Evolutionary conservation across 805 yeast genomes (phyloP).

Genomic region (Millerago galiae): DNA sequence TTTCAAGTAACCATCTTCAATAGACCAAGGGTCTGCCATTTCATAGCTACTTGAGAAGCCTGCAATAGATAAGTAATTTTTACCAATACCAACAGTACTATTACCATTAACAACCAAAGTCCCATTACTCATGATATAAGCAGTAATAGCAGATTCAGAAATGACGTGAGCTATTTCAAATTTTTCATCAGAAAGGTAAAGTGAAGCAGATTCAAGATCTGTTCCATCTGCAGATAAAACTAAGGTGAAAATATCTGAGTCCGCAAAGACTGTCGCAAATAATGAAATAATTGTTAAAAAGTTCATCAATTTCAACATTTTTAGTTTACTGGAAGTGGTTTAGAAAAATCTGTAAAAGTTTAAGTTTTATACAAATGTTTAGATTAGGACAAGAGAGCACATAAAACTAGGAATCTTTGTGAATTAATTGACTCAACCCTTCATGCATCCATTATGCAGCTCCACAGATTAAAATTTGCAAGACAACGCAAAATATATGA

Average conservation of each 20-base stretch:
- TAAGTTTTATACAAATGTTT: too few relatives aligned
- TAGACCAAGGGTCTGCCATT: conserved; percentile 12
- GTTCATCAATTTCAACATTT: too few relatives aligned
- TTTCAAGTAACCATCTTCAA: conserved; percentile 13
- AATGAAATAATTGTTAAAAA: too few relatives aligned
- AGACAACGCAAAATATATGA: too few relatives aligned
- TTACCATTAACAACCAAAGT: conserved; percentile 7
- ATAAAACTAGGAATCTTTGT: too few relatives aligned
- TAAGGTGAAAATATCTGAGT: not conserved
- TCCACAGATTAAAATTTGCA: too few relatives aligned
- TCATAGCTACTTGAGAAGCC: conserved; percentile 6
- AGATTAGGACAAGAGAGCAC: too few relatives aligned
- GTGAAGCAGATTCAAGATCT: not conserved
- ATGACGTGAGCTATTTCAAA: not conserved
- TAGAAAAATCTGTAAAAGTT: too few relatives aligned
- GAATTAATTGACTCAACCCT: too few relatives aligned
- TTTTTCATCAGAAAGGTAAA: not conserved
- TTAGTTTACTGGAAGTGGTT: too few relatives aligned
- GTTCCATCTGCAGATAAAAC: not conserved
- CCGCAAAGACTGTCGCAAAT: too few relatives aligned
- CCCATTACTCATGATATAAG: conserved; percentile 3
- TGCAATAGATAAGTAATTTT: conserved; percentile 10
- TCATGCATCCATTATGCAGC: too few relatives aligned
- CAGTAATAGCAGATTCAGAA: not conserved
- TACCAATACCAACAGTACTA: conserved; percentile 13